A percentile compares a stretch with the other conserved stretches of the same genome.
Conservation (phyloP, 164 flowering plant genomes). For the Stephania yunnanensis region DNA sequence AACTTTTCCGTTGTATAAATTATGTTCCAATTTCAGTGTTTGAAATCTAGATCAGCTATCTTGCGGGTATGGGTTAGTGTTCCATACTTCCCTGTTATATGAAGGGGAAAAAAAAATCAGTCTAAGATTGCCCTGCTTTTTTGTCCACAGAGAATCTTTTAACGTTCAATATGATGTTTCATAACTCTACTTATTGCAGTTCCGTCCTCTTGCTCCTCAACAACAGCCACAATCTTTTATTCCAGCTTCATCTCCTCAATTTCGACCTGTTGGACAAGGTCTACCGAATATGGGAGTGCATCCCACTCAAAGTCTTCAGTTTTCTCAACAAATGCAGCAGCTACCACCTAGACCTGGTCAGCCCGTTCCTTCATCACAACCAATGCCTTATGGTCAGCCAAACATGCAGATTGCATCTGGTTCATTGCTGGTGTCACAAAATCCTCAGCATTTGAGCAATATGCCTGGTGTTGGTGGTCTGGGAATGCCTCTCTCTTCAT, state of each 20-base stretch:
- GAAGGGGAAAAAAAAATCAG: too few species aligned
- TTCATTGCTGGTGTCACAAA: slow-evolving; percentile 42
- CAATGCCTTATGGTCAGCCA: slow-evolving; percentile 45
- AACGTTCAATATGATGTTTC: neutral
- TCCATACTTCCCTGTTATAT: too few species aligned
- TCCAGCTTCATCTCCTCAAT: slow-evolving; percentile 52
- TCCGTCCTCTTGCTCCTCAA: slow-evolving; percentile 53
- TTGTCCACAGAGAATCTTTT: too few species aligned
- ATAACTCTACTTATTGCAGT: slow-evolving; percentile 39
- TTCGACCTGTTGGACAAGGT: slow-evolving; percentile 52
- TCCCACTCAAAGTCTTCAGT: slow-evolving; percentile 48
- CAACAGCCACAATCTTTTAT: slow-evolving; percentile 59
- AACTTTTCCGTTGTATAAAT: slow-evolving; percentile 9
- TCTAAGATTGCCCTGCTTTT: neutral
- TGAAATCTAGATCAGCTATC: neutral
- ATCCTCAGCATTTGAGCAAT: slow-evolving; percentile 33
- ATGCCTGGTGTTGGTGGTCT: slow-evolving; percentile 44
- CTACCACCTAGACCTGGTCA: slow-evolving; percentile 52
- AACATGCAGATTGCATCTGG: slow-evolving; percentile 48
- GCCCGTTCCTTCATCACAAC: slow-evolving; percentile 60
- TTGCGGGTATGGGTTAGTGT: neutral
- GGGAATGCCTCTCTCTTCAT: slow-evolving; percentile 54
- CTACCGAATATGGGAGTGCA: slow-evolving; percentile 42
- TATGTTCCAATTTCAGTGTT: neutral
- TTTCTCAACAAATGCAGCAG: slow-evolving; percentile 69